Evolutionary conservation across 805 yeast genomes (phyloP).

Genomic region (Sungouiella thailandica): DNA sequence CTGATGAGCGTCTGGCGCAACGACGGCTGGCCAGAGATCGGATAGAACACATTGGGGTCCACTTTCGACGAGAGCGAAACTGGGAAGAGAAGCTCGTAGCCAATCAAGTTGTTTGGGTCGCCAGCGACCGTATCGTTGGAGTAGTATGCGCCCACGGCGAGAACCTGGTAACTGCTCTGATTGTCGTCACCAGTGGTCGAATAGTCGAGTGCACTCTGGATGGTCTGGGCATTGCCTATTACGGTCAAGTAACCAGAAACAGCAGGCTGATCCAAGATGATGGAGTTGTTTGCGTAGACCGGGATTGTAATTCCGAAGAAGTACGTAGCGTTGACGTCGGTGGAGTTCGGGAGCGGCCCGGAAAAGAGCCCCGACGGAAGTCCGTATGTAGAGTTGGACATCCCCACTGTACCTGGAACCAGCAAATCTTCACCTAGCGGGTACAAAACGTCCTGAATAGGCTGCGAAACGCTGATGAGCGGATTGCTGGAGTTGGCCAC

Average conservation of each 20-base stretch:
- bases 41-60: slow-evolving; percentile 20
- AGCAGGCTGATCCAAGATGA: slow-evolving; percentile 47
- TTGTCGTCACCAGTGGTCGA: slow-evolving; percentile 17
- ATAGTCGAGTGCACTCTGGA: slow-evolving; percentile 21
- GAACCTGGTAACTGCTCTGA: slow-evolving; percentile 23
- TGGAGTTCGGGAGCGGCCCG: slow-evolving; percentile 57
- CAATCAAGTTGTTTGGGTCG: slow-evolving; percentile 40
- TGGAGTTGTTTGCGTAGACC: slow-evolving; percentile 67
- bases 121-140: slow-evolving; percentile 25
- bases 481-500: slow-evolving; percentile 38
- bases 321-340: slow-evolving; percentile 27
- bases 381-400: slow-evolving; percentile 12
- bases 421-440: slow-evolving; percentile 46
- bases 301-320: slow-evolving; percentile 77
- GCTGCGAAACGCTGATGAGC: slow-evolving; percentile 19
- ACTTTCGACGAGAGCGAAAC: slow-evolving; percentile 8
- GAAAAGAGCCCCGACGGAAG: slow-evolving; percentile 34
- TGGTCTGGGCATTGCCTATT: slow-evolving; percentile 28
- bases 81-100: slow-evolving; percentile 33
- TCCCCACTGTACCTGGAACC: slow-evolving; percentile 38
- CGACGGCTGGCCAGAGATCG: slow-evolving; percentile 23
- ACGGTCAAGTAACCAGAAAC: slow-evolving; percentile 71
- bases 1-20: slow-evolving; percentile 25
- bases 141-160: slow-evolving; percentile 32
- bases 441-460: slow-evolving; percentile 35